Percentiles rank a stretch among this genome's conserved stretches.
Conservation (phyloP, 208 protist species). For the Histomonas meleagridis region DNA sequence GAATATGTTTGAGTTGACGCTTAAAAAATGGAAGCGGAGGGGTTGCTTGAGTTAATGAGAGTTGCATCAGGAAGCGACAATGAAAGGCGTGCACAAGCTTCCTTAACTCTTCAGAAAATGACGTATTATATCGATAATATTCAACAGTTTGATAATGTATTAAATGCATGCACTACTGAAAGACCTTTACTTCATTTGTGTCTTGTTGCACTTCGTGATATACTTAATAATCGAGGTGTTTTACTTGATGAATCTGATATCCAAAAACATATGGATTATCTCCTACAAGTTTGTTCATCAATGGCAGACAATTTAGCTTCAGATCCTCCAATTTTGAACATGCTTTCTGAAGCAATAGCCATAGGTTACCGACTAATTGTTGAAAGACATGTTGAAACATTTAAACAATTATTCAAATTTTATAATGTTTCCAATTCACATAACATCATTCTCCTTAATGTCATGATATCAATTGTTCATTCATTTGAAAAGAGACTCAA, state of each 20-base stretch:
- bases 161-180: background rate
- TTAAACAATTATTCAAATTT: background rate
- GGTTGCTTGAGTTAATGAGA: no score
- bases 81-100: background rate
- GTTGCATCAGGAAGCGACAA: background rate
- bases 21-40: no score
- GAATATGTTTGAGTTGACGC: no score
- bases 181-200: background rate
- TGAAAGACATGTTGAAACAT: background rate
- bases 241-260: background rate
- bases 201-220: background rate
- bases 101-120: background rate
- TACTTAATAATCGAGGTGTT: background rate
- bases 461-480: background rate
- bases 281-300: background rate
- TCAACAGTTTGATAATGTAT: background rate
- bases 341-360: background rate
- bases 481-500: background rate
- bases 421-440: background rate
- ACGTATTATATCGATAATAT: background rate
- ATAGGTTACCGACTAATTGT: background rate
- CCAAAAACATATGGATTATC: background rate
- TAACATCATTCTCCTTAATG: background rate
- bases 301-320: background rate
- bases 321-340: background rate